These are phyloP conservation scores for Yamadazyma paraphyllophila DNA, from an alignment of 805 yeast species.

Conservation along the genomic window DNA sequence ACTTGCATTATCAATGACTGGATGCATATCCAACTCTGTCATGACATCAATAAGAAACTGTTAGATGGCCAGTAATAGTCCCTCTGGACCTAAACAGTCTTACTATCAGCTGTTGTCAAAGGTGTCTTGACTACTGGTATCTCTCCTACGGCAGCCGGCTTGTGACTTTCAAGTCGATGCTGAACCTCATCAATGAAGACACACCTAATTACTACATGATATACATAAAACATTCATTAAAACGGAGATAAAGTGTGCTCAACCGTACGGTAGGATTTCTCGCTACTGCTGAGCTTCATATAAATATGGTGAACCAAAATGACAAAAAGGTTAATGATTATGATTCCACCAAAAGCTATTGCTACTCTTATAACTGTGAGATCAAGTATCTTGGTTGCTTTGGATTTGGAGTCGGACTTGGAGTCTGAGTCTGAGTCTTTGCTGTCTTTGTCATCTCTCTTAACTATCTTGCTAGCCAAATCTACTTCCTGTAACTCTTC, in stretches of 20 bases:
- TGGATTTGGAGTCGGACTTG: background rate
- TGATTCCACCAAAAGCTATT: conserved; percentile 34
- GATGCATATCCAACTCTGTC: no score
- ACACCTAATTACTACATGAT: no score
- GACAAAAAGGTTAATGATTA: conserved; percentile 34
- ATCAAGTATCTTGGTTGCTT: conserved; percentile 3
- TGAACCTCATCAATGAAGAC: no score
- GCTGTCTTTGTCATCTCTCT: background rate
- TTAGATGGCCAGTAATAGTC: no score
- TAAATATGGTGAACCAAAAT: conserved; percentile 39
- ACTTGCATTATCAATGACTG: no score
- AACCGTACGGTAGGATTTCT: conserved; percentile 31
- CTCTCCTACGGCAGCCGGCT: no score
- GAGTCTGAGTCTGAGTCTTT: conserved; percentile 1
- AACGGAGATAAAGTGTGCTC: conserved; percentile 39
- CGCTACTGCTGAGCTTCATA: conserved; percentile 25
- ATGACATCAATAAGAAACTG: no score
- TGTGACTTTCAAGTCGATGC: no score
- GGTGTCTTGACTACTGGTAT: no score
- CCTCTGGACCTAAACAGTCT: no score
- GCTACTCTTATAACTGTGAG: conserved; percentile 29
- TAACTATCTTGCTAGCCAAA: conserved; percentile 6
- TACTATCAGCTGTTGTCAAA: no score
- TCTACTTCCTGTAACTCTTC: no score
- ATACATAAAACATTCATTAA: conserved; percentile 11